These are phyloP conservation scores for Tulasnella sp. DNA, from an alignment of 768 basidiomycete genomes.

Conservation along the genomic window DNA sequence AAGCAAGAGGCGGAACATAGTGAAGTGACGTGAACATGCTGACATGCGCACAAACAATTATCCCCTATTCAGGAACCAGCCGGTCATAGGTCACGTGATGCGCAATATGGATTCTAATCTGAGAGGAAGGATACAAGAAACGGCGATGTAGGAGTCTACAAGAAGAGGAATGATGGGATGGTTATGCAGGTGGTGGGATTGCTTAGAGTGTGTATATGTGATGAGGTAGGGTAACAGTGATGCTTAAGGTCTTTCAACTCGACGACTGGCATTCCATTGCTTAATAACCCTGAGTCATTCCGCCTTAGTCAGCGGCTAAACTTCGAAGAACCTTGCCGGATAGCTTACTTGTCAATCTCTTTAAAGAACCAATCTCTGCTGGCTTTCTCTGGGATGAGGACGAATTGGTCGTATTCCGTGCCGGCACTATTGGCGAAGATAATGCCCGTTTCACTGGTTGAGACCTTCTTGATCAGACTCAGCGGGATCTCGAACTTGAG, in stretches of 20 bases:
- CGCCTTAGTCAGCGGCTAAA: background rate
- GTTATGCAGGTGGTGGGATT: background rate
- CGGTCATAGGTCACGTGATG: background rate
- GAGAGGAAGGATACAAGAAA: background rate
- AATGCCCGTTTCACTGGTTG: constrained; percentile 87
- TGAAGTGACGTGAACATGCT: background rate
- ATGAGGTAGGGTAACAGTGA: background rate
- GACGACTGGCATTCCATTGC: constrained; percentile 24
- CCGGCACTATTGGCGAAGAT: constrained; percentile 66
- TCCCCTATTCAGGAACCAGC: background rate
- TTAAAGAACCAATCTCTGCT: constrained; percentile 41
- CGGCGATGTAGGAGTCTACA: background rate
- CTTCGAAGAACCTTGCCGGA: too few species aligned
- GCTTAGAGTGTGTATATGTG: background rate
- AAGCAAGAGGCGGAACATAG: background rate
- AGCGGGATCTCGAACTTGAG: constrained; percentile 92
- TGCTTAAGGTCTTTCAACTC: constrained; percentile 9
- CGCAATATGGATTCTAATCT: background rate
- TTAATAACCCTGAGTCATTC: constrained; percentile 20
- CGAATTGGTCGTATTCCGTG: constrained; percentile 42
- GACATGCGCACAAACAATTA: background rate
- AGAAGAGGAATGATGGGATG: background rate
- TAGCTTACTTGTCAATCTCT: constrained; percentile 39
- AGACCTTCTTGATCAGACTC: constrained; percentile 78
- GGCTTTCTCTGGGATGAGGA: constrained; percentile 38